Conservation (phyloP, 352 stramenopile species). For the Pythium sukuiense region DNA sequence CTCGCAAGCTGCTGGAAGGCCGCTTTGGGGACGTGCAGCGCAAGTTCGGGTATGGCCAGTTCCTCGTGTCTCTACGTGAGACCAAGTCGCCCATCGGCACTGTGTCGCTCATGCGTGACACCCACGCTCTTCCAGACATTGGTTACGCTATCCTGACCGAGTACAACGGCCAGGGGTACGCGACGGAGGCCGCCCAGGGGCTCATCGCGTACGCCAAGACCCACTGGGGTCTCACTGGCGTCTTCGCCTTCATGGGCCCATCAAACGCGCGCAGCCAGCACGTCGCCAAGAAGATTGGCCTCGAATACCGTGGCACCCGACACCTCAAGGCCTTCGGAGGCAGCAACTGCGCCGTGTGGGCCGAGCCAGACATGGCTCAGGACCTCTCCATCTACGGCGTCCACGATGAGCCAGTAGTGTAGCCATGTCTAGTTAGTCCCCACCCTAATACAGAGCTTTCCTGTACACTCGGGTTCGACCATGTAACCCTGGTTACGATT, state of each 20-base stretch:
- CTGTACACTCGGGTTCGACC: neutral
- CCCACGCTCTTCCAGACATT: slow-evolving; percentile 17
- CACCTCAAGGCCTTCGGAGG: slow-evolving; percentile 16
- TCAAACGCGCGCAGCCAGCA: slow-evolving; percentile 18
- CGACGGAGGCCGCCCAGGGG: slow-evolving; percentile 17
- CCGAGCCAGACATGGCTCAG: slow-evolving; percentile 14
- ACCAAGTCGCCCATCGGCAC: slow-evolving; percentile 16
- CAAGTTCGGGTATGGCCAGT: slow-evolving; percentile 27
- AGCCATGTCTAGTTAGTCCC: neutral
- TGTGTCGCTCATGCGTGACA: slow-evolving; percentile 25
- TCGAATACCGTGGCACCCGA: slow-evolving; percentile 6
- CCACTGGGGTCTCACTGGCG: slow-evolving; percentile 16
- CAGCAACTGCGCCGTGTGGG: slow-evolving; percentile 11
- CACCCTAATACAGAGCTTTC: too few relatives aligned
- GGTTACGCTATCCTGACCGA: slow-evolving; percentile 22
- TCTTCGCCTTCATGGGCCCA: slow-evolving; percentile 25
- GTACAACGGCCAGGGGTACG: slow-evolving; percentile 23
- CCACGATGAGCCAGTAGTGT: slow-evolving; percentile 2
- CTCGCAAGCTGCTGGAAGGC: slow-evolving; percentile 9
- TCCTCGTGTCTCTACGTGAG: slow-evolving; percentile 19
- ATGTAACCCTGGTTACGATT: neutral
- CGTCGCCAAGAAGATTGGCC: slow-evolving; percentile 25
- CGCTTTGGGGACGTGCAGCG: slow-evolving; percentile 19
- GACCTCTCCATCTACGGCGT: slow-evolving; percentile 22
- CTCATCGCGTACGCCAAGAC: slow-evolving; percentile 19